Evolutionary conservation across 2,329 filamentous ascomycete species (phyloP), one percentile per base, ranked within the genome.

Genomic region (Colletotrichum tamarilloi): DNA sequence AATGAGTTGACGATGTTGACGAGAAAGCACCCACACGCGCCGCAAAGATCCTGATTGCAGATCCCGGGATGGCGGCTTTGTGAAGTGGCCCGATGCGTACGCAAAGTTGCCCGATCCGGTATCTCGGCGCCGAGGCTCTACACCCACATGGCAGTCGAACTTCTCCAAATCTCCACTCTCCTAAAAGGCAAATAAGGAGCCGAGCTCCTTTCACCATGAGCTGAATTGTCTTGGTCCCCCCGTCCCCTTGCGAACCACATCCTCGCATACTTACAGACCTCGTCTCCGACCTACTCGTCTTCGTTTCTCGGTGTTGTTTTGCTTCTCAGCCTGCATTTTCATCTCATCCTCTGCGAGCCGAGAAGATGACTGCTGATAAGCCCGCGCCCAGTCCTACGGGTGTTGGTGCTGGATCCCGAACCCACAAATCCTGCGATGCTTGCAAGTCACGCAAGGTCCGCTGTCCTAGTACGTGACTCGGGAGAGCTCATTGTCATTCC

Each of bases 381-480:
- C 30, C 56, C 16, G 55, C 30, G 5, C 16, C 42, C 8, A 70
- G 68, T 53, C 30, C 62, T 19, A 28, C 24, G 7, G 56, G 32
- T 32, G 26, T 28, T 26, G 57, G 32, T 32, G 26, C 22, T 26
- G 57, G 49, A 62, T 14, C 62, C 12, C 68, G 68, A 58, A 67
- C 60, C n/a, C 77, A 77, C 68, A 82, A 78, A 72, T 80, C 81
- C 6, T 85, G 83, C 76, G 82, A 84, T 75, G 77, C 78, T 53
- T 85, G 83, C 77, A 83, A 84, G 75, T 70, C 76, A n/a, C 81
- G 83, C 53, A 85, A 85, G 75, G 83, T 84, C 24, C 81, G 82
- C 64, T 85, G 82, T 74, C 78, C 79, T 24, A 79, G 83, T 84
- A 77, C 64, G 79, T 75, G 32, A 26, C 42, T 11, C 60, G 63